These are phyloP conservation scores for Sporothrix pseudoabietina DNA, from an alignment of 2,329 filamentous ascomycete genomes.

Conservation along the genomic window DNA sequence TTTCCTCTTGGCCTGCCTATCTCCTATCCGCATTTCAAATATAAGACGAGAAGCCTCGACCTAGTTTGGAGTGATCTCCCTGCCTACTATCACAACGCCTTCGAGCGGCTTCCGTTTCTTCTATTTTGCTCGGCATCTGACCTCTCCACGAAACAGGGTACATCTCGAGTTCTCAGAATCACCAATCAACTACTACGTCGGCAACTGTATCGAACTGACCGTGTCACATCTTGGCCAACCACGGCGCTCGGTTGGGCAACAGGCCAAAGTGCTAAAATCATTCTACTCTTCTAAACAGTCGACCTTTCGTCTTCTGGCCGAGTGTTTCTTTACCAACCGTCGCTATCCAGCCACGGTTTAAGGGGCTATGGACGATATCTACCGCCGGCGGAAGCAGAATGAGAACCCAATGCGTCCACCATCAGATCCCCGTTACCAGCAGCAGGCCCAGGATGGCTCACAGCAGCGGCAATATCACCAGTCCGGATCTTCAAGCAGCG, in stretches of 20 bases:
- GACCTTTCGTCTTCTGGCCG: not conserved
- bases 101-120: not conserved
- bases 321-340: not conserved
- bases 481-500: constrained; percentile 48
- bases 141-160: not conserved
- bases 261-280: too few species aligned
- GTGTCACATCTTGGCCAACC: not conserved
- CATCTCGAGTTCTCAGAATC: not conserved
- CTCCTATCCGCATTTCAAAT: not conserved
- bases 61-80: not conserved
- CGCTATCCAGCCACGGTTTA: not conserved
- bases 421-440: constrained; percentile 56
- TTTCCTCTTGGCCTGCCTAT: not conserved
- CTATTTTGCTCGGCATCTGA: not conserved
- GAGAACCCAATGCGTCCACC: constrained; percentile 67
- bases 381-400: constrained; percentile 72
- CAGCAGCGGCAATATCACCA: constrained; percentile 50
- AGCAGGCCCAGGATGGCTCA: constrained; percentile 52
- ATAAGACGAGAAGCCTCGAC: constrained; percentile 4
- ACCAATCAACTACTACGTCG: not conserved
- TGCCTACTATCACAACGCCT: not conserved
- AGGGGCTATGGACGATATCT: constrained; percentile 71
- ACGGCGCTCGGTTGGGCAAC: not conserved
- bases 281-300: not conserved
- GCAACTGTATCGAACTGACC: not conserved